These are phyloP conservation scores for Parasitella parasitica DNA, from an alignment of 371 early-diverging fungal species.

Conservation along the genomic window DNA sequence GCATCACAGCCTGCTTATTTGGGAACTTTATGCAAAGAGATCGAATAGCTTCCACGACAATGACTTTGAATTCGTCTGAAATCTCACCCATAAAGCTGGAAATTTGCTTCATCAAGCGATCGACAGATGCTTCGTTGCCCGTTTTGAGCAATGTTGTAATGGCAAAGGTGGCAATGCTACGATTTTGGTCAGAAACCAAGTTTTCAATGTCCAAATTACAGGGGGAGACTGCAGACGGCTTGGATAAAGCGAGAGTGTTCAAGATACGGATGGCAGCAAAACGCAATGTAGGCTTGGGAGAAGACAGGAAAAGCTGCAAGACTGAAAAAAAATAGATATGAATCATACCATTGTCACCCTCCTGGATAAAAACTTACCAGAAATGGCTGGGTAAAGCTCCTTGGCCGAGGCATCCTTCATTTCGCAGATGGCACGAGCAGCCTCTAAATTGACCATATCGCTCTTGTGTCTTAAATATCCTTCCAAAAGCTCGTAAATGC, in stretches of 20 bases:
- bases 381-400: constrained; percentile 90
- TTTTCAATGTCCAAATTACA: constrained; percentile 98
- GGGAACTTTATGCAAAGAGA: constrained; percentile 97
- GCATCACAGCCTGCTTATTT: constrained; percentile 89
- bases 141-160: constrained; percentile 98
- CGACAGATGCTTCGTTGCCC: constrained; percentile 96
- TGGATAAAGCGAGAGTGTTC: constrained; percentile 85
- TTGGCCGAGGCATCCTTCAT: constrained; percentile 79
- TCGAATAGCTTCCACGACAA: constrained; percentile 96
- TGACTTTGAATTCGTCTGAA: constrained; percentile 97
- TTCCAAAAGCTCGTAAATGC: constrained; percentile 84
- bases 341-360: background rate
- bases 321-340: constrained; percentile 48
- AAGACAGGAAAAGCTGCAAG: constrained; percentile 89
- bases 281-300: constrained; percentile 89
- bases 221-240: constrained; percentile 87
- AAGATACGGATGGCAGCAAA: constrained; percentile 97
- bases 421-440: constrained; percentile 96
- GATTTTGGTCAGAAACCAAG: constrained; percentile 93
- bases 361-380: constrained; percentile 18
- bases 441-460: constrained; percentile 97
- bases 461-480: constrained; percentile 91
- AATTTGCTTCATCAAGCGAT: constrained; percentile 98
- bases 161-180: constrained; percentile 97
- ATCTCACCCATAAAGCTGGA: constrained; percentile 96